phyloP scores from a whole-genome alignment of 306 rosid species.

The Argentina anserina region DNA sequence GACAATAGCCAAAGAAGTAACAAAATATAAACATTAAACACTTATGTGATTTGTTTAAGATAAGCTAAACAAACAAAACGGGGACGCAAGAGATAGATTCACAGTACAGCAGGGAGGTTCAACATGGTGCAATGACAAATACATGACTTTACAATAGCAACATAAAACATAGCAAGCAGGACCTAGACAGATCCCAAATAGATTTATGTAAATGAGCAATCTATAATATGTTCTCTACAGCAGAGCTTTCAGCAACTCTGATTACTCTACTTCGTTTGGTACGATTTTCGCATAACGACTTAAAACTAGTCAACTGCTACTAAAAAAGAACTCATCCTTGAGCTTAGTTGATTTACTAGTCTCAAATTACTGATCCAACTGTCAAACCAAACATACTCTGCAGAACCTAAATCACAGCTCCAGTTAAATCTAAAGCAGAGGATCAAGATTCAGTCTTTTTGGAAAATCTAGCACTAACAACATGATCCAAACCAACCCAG shows the following conservation, averaged over 20 bases:
- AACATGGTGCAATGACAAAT: background rate
- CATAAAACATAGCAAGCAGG: background rate
- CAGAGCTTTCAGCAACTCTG: too few relatives aligned
- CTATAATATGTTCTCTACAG: too few relatives aligned
- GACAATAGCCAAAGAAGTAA: conserved; percentile 11
- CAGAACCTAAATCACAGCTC: conserved; percentile 17
- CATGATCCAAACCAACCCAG: background rate
- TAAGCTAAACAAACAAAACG: background rate
- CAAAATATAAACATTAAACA: background rate
- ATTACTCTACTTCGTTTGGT: too few relatives aligned
- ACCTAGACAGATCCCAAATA: too few relatives aligned
- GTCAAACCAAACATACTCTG: background rate
- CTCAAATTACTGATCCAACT: background rate
- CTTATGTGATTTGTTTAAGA: background rate
- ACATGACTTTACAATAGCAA: background rate
- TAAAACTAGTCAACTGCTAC: too few relatives aligned
- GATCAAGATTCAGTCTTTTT: background rate
- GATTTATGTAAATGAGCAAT: too few relatives aligned
- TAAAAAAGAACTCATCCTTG: background rate
- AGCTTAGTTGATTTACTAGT: background rate
- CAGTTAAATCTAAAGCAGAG: background rate
- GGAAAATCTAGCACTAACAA: background rate
- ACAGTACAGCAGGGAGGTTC: background rate
- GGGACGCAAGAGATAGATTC: background rate
- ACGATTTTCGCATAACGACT: too few relatives aligned